phyloP scores from a whole-genome alignment of 345 rosid genomes.

The Eucalyptus victrix region DNA sequence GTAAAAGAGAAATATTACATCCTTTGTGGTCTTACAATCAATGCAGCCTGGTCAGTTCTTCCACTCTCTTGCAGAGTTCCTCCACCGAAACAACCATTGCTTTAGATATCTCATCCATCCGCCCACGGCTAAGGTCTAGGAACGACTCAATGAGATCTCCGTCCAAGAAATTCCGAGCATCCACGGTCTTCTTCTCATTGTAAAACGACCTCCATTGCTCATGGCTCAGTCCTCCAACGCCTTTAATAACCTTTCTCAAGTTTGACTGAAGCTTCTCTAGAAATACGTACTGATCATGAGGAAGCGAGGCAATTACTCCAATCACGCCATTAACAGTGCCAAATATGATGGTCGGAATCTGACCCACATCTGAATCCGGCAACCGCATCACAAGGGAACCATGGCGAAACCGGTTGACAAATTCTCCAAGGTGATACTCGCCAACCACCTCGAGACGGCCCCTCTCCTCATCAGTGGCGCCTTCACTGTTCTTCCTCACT shows the following conservation, averaged over 20 bases:
- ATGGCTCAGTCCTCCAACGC: conserved; percentile 90
- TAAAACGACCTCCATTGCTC: conserved; percentile 94
- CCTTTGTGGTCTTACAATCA: conserved; percentile 8
- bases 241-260: conserved; percentile 79
- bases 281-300: conserved; percentile 61
- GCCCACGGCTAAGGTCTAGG: conserved; percentile 53
- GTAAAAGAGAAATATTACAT: neutral
- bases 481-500: conserved; percentile 82
- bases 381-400: conserved; percentile 91
- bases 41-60: conserved; percentile 84
- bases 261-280: conserved; percentile 73
- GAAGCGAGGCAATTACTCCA: conserved; percentile 88
- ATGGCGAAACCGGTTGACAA: conserved; percentile 79
- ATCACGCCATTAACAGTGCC: conserved; percentile 85
- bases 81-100: conserved; percentile 56
- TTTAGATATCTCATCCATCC: conserved; percentile 81
- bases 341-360: conserved; percentile 79
- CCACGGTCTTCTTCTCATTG: conserved; percentile 73
- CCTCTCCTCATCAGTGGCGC: conserved; percentile 78
- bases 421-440: conserved; percentile 90
- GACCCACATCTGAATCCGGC: conserved; percentile 86
- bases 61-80: conserved; percentile 80
- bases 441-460: conserved; percentile 84
- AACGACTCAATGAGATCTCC: conserved; percentile 85
- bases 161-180: conserved; percentile 73